Evolutionary conservation across 2,329 filamentous ascomycete species (phyloP).

Genomic region (Cytospora chrysosperma): DNA sequence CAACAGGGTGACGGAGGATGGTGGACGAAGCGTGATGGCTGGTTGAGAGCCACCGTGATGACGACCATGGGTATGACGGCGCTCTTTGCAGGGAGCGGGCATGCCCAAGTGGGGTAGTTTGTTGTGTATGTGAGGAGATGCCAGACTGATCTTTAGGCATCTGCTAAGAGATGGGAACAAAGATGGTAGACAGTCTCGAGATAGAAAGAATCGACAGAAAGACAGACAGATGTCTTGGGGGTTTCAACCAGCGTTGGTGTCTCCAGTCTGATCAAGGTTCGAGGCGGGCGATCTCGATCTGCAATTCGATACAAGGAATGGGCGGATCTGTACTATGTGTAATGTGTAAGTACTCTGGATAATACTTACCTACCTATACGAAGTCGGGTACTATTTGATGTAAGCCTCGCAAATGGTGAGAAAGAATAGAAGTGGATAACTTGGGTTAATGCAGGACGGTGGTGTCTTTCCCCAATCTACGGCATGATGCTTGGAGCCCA

Average conservation of each 20-base stretch:
- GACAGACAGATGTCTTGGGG: background rate
- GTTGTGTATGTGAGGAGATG: too few species aligned
- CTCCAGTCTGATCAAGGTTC: background rate
- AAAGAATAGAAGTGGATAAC: background rate
- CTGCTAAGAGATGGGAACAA: background rate
- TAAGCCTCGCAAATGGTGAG: background rate
- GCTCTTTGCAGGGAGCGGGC: background rate
- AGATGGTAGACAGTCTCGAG: background rate
- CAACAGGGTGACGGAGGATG: conserved; percentile 44
- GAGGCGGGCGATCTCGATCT: background rate
- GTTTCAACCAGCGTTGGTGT: background rate
- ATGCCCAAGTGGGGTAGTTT: too few species aligned
- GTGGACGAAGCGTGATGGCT: conserved; percentile 47
- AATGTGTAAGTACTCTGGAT: too few species aligned
- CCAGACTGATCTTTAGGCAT: too few species aligned
- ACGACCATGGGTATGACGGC: background rate
- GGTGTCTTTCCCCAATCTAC: background rate
- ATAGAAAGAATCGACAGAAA: background rate
- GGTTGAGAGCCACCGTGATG: conserved; percentile 25
- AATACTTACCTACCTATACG: too few species aligned
- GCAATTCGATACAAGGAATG: background rate
- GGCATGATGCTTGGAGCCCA: background rate
- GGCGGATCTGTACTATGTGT: background rate
- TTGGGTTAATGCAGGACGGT: background rate
- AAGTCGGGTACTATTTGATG: too few species aligned